phyloP scores from a whole-genome alignment of 2,329 filamentous ascomycete species.

The Colletotrichum shisoi region DNA sequence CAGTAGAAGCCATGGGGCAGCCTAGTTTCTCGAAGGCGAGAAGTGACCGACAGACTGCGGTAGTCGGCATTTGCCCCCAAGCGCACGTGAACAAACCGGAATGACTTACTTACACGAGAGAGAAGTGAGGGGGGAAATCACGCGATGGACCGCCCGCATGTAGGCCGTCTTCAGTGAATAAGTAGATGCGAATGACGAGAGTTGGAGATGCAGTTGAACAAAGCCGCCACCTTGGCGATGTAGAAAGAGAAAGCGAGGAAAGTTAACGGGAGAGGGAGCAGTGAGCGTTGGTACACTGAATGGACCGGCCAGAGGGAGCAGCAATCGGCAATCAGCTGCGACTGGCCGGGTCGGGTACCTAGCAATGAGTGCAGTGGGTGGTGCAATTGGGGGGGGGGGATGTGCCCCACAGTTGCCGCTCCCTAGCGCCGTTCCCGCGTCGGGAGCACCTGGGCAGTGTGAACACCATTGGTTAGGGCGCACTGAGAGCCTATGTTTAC shows the following conservation, averaged over 20 bases:
- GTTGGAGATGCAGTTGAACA: constrained; percentile 10
- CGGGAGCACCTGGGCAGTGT: neutral
- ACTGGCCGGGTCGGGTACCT: constrained; percentile 26
- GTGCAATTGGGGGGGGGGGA: constrained; percentile 1
- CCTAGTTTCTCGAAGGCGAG: neutral
- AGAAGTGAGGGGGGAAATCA: constrained; percentile 1
- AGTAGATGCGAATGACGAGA: neutral
- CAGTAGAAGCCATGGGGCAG: neutral
- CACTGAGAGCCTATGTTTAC: neutral
- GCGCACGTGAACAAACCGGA: constrained; percentile 17
- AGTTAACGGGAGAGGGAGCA: neutral
- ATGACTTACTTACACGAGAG: constrained; percentile 34
- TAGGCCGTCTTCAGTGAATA: neutral
- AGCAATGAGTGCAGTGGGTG: constrained; percentile 10
- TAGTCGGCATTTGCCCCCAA: constrained; percentile 13
- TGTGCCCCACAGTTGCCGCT: constrained; percentile 27
- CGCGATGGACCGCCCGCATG: constrained; percentile 13
- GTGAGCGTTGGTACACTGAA: constrained; percentile 15
- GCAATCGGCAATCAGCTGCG: constrained; percentile 33
- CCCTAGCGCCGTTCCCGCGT: constrained; percentile 24
- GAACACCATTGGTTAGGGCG: neutral
- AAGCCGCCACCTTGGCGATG: constrained; percentile 28
- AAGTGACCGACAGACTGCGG: constrained; percentile 2
- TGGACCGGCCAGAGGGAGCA: constrained; percentile 32
- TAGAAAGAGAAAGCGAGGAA: constrained; percentile 9